Evolutionary conservation across 2,329 filamentous ascomycete genomes (phyloP).

Genomic region (Ophiostoma ulmi): DNA sequence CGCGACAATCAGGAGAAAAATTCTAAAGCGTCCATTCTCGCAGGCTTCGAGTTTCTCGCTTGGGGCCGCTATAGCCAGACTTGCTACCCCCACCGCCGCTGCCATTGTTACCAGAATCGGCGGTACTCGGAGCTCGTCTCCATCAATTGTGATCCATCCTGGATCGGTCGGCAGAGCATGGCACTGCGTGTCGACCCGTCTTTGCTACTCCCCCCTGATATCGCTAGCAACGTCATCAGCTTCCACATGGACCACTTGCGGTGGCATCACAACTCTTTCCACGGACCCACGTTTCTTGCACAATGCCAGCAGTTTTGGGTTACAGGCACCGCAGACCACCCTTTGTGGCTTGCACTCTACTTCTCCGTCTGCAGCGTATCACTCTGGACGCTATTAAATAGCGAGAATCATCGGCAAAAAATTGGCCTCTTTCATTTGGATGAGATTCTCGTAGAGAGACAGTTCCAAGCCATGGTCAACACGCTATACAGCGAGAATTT

Average conservation of each 20-base stretch:
- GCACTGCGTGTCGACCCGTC: conserved; percentile 11
- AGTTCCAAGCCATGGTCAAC: conserved; percentile 34
- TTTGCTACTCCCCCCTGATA: conserved; percentile 3
- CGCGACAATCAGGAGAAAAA: conserved; percentile 1
- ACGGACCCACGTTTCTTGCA: conserved; percentile 29
- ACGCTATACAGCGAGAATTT: conserved; percentile 34
- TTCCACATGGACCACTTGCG: conserved; percentile 30
- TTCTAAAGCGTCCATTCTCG: conserved; percentile 30
- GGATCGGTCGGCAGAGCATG: conserved; percentile 21
- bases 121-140: conserved; percentile 29
- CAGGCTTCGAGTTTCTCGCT: conserved; percentile 35
- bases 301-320: conserved; percentile 30
- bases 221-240: conserved; percentile 26
- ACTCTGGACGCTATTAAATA: conserved; percentile 29
- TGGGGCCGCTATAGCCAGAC: conserved; percentile 35
- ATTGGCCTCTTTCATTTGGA: conserved; percentile 19
- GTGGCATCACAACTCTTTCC: conserved; percentile 32
- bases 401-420: conserved; percentile 13
- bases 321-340: conserved; percentile 28
- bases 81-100: conserved; percentile 36
- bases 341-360: conserved; percentile 31
- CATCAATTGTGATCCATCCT: conserved; percentile 28
- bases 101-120: conserved; percentile 30
- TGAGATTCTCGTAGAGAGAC: conserved; percentile 23
- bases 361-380: conserved; percentile 29